phyloP scores from a whole-genome alignment of 192 early-diverging fungal genomes.

The Phycomyces blakesleeanus region DNA sequence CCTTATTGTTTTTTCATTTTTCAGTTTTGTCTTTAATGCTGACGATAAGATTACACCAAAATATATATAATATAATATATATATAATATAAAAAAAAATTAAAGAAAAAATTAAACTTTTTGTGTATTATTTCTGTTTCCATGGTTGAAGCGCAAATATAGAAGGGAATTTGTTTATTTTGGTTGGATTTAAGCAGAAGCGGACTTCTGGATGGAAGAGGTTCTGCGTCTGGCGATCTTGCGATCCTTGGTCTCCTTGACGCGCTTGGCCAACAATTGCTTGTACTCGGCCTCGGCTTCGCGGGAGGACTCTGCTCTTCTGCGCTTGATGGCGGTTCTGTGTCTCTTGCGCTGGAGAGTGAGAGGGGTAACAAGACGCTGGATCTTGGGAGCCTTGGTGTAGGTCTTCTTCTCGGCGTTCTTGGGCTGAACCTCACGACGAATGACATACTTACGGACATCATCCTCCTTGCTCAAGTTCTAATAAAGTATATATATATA shows the following conservation, averaged over 20 bases:
- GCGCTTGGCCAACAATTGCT: constrained; percentile 82
- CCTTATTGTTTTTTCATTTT: too few species aligned
- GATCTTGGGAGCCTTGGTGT: constrained; percentile 94
- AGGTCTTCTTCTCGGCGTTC: constrained; percentile 83
- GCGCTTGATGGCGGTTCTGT: constrained; percentile 81
- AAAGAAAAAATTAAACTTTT: too few species aligned
- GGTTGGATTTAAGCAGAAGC: constrained; percentile 27
- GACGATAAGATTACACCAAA: too few species aligned
- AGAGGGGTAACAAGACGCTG: constrained; percentile 97
- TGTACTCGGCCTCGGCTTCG: constrained; percentile 77
- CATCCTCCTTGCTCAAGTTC: constrained; percentile 95
- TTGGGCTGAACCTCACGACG: constrained; percentile 91
- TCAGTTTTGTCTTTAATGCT: too few species aligned
- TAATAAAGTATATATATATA: not conserved
- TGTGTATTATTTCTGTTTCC: too few species aligned
- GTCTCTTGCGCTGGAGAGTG: constrained; percentile 94
- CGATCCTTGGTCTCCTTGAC: constrained; percentile 93
- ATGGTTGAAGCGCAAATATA: too few species aligned
- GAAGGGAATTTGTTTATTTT: too few species aligned
- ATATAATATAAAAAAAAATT: too few species aligned
- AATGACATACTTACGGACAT: constrained; percentile 99
- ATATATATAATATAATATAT: too few species aligned
- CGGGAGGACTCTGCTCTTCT: constrained; percentile 73
- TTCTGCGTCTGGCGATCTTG: constrained; percentile 73
- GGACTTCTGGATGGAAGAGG: constrained; percentile 58